A percentile compares a stretch with the other conserved stretches of the same genome.
phyloP scores from a whole-genome alignment of 2,329 filamentous ascomycete genomes.

The Sporothrix dimorphospora region DNA sequence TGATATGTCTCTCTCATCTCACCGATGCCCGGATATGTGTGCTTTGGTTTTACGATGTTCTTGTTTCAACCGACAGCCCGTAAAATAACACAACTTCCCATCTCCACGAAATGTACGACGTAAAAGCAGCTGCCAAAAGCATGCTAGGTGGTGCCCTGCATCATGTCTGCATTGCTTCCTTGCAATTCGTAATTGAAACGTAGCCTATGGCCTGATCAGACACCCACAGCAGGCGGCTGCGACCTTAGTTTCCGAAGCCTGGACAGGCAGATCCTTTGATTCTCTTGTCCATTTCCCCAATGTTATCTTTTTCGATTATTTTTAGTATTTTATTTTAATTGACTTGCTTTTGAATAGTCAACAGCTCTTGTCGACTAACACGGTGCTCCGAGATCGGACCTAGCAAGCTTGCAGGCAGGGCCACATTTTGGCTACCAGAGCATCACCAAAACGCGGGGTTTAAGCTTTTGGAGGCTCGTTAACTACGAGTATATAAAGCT shows the following conservation, averaged over 20 bases:
- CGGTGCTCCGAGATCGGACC: slow-evolving; percentile 30
- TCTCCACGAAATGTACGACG: not conserved
- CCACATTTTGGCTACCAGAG: not conserved
- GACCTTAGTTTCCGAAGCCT: not conserved
- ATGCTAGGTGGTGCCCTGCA: not conserved
- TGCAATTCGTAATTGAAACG: slow-evolving; percentile 15
- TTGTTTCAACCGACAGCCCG: not conserved
- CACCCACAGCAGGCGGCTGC: slow-evolving; percentile 1
- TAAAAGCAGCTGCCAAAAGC: not conserved
- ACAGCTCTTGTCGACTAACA: slow-evolving; percentile 19
- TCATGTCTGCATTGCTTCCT: not conserved
- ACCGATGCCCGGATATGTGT: not conserved
- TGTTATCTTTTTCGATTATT: too few relatives aligned
- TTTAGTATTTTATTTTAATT: not conserved
- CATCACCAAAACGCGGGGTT: slow-evolving; percentile 21
- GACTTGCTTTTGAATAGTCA: not conserved
- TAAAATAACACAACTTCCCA: too few relatives aligned
- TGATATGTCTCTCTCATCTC: not conserved
- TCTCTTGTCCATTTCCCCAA: not conserved
- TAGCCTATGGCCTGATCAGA: not conserved
- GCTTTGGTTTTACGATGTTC: not conserved
- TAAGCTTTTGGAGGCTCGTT: not conserved
- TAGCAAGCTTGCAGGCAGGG: not conserved
- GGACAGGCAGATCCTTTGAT: not conserved
- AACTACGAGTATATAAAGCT: slow-evolving; percentile 5